phyloP scores from a whole-genome alignment of 106 monocot species.

The Acorus gramineus region DNA sequence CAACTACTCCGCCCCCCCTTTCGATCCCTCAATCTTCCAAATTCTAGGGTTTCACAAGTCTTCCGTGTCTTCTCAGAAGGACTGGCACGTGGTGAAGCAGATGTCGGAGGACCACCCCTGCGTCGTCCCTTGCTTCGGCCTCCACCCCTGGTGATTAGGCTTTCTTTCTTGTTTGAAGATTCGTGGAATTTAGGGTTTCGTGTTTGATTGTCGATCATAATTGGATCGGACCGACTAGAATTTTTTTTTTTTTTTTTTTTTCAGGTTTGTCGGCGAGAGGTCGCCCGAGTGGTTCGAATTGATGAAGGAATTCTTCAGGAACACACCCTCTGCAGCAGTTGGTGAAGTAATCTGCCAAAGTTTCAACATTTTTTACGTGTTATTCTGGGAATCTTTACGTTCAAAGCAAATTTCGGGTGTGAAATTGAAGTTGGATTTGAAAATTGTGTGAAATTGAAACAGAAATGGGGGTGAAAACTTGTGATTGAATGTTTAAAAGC shows the following conservation, averaged over 20 bases:
- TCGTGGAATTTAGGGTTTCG: neutral
- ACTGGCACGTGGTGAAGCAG: conserved; percentile 39
- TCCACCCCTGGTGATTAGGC: conserved; percentile 31
- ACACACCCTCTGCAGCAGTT: conserved; percentile 54
- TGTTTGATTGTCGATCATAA: neutral
- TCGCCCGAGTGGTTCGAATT: conserved; percentile 19
- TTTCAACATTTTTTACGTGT: neutral
- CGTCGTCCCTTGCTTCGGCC: conserved; percentile 31
- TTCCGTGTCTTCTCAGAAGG: conserved; percentile 8
- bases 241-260: neutral
- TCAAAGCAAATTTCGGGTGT: neutral
- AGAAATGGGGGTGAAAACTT: no score
- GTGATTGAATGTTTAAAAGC: no score
- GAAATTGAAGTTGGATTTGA: no score
- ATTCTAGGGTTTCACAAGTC: neutral
- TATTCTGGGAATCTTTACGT: neutral
- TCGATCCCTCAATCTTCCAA: neutral
- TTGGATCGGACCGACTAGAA: no score
- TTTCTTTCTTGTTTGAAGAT: neutral
- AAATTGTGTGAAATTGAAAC: no score
- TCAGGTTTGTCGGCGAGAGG: conserved; percentile 32
- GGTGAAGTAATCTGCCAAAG: conserved; percentile 33
- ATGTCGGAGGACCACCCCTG: conserved; percentile 25
- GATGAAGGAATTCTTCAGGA: conserved; percentile 34
- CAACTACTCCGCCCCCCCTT: neutral